phyloP scores from a whole-genome alignment of 1,139 yeast species.

The Debaryomycetaceae sp. region DNA sequence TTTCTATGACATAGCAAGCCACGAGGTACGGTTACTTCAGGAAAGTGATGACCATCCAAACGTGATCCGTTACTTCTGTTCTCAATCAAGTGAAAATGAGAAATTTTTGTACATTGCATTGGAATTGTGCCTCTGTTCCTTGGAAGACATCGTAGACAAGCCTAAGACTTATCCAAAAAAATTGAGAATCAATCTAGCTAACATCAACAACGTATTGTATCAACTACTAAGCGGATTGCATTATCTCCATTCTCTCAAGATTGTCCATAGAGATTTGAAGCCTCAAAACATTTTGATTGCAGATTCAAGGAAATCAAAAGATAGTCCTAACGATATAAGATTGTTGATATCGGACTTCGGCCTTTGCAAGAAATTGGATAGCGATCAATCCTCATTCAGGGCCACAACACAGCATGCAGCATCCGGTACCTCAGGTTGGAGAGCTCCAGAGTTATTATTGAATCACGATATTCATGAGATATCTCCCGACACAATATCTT shows the following conservation, averaged over 20 bases:
- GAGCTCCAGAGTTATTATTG: conserved; percentile 86
- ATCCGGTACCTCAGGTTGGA: conserved; percentile 94
- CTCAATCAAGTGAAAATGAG: conserved; percentile 69
- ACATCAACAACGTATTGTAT: conserved; percentile 50
- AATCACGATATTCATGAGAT: conserved; percentile 40
- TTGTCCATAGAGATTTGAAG: conserved; percentile 92
- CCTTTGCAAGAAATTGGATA: conserved; percentile 83
- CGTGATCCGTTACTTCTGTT: conserved; percentile 88
- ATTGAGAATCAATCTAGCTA: conserved; percentile 18
- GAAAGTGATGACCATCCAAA: conserved; percentile 97
- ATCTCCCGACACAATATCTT: conserved; percentile 39
- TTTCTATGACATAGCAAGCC: conserved; percentile 93
- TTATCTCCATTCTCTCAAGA: conserved; percentile 84
- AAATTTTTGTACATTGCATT: conserved; percentile 88
- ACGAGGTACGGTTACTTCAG: conserved; percentile 81
- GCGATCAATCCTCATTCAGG: conserved; percentile 88
- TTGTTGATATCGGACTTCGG: conserved; percentile 94
- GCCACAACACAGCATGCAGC: conserved; percentile 93
- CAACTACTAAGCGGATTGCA: conserved; percentile 86
- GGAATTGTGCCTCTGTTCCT: conserved; percentile 84
- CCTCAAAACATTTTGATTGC: conserved; percentile 95
- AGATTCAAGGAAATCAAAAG: conserved; percentile 36
- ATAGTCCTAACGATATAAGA: conserved; percentile 34
- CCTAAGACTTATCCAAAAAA: conserved; percentile 31
- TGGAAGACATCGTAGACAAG: conserved; percentile 78